Conservation (phyloP, 345 rosid genomes). For the Hevea brasiliensis region DNA sequence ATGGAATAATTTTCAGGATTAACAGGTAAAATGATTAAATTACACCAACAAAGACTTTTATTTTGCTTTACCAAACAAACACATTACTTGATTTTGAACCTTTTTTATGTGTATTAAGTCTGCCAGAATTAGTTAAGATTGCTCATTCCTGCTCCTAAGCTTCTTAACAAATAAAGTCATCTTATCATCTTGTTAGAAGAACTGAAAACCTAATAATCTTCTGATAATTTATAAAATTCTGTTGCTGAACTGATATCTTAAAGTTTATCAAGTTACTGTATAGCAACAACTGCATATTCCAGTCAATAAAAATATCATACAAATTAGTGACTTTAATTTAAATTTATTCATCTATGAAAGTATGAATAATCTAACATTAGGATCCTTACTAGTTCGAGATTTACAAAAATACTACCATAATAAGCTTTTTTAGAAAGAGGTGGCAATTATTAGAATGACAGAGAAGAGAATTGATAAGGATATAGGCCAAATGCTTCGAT, state of each 20-base stretch:
- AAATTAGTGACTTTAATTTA: background rate
- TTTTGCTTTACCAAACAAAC: background rate
- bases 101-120: background rate
- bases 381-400: background rate
- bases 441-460: background rate
- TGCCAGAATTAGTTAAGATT: background rate
- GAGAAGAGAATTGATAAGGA: background rate
- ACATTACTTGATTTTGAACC: background rate
- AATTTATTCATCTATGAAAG: background rate
- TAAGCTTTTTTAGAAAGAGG: background rate
- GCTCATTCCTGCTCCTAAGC: background rate
- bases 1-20: background rate
- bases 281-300: background rate
- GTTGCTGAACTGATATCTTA: background rate
- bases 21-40: conserved; percentile 3
- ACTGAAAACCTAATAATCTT: background rate
- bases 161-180: background rate
- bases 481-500: background rate
- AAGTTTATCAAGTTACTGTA: background rate
- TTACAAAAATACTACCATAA: background rate
- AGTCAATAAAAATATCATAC: background rate
- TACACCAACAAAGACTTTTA: background rate
- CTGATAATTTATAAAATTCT: background rate
- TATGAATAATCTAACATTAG: background rate
- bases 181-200: background rate